Evolutionary conservation across 495 filamentous ascomycete genomes (phyloP).

Genomic region (Xylaria flabelliformis): DNA sequence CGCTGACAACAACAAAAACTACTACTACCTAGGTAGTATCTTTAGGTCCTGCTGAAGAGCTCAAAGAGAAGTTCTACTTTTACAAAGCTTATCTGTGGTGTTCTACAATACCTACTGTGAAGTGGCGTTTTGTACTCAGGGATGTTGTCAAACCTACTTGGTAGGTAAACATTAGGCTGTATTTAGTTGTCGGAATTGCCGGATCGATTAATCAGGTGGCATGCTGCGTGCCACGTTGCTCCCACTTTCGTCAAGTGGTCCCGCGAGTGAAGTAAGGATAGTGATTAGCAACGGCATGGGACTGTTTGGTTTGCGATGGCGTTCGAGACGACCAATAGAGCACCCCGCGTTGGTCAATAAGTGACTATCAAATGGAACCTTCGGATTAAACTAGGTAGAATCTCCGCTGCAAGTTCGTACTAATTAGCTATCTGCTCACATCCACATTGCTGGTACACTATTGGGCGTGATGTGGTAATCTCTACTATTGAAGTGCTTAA

Average conservation of each 20-base stretch:
- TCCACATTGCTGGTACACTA: neutral
- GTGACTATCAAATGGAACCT: constrained; percentile 8
- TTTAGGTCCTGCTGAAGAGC: neutral
- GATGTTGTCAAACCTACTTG: neutral
- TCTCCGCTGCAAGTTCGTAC: constrained; percentile 10
- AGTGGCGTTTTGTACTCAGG: neutral
- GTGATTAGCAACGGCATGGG: neutral
- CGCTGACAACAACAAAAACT: neutral
- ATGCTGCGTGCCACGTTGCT: neutral
- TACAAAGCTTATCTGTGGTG: neutral
- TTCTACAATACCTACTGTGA: neutral
- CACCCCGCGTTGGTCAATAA: neutral
- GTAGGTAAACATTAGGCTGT: neutral
- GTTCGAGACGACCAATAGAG: constrained; percentile 8
- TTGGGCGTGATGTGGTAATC: neutral
- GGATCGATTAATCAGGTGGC: neutral
- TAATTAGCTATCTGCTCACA: constrained; percentile 12
- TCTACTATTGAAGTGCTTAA: neutral
- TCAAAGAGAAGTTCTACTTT: neutral
- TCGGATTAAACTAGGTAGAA: neutral
- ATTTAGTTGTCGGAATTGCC: neutral
- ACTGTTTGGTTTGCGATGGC: neutral
- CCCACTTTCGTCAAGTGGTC: neutral
- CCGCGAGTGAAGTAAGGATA: neutral
- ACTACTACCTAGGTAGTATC: neutral